Evolutionary conservation across 1,284 basidiomycete species (phyloP).

Genomic region (Microbotryum silenes-acaulis): DNA sequence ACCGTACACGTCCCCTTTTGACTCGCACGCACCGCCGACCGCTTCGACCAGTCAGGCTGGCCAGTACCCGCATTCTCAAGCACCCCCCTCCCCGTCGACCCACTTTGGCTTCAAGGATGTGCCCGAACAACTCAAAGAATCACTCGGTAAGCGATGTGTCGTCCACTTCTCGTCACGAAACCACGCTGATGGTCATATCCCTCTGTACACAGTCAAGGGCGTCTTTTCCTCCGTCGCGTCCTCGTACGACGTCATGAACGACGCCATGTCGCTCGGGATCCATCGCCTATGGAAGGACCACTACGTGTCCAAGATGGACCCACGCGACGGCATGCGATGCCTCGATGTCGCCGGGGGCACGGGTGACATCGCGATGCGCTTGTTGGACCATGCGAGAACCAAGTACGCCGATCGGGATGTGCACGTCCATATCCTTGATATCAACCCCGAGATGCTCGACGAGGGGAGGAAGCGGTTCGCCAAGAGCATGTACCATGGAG

Average conservation of each 20-base stretch:
- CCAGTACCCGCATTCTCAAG: neutral
- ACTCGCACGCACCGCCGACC: too few species aligned
- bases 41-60: too few species aligned
- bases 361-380: constrained; percentile 90
- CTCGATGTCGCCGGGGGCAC: constrained; percentile 97
- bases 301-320: constrained; percentile 65
- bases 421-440: constrained; percentile 84
- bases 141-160: constrained; percentile 42
- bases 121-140: constrained; percentile 45
- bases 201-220: constrained; percentile 54
- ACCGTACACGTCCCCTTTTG: too few species aligned
- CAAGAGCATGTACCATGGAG: constrained; percentile 92
- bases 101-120: constrained; percentile 47
- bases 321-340: constrained; percentile 55
- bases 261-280: constrained; percentile 91
- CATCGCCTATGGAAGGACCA: constrained; percentile 97
- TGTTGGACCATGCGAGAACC: constrained; percentile 84
- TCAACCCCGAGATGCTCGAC: constrained; percentile 90
- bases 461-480: constrained; percentile 87
- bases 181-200: neutral
- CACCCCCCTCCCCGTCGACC: constrained; percentile 30
- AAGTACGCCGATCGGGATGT: constrained; percentile 82
- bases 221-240: constrained; percentile 96
- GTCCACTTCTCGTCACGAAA: neutral
- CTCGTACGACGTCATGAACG: constrained; percentile 86